Base-by-base conservation (phyloP, 768 basidiomycete genomes). In the Pleurotus salmoneostramineus region DNA sequence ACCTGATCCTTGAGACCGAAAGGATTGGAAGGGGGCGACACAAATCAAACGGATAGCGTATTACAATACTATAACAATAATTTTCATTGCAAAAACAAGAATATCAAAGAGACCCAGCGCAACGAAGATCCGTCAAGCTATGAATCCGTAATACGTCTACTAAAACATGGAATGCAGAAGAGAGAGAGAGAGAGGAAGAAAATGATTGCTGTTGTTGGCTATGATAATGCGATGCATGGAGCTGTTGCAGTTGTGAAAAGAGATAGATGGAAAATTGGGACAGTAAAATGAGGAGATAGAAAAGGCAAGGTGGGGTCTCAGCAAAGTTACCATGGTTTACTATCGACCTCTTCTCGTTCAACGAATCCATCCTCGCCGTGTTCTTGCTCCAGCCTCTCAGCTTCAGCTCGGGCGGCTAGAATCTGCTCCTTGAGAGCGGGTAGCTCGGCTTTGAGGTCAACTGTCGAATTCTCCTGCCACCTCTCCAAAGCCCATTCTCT, bases 401-500 rank as follows among this genome's bases (percentile, higher is more conserved):
- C 58, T 56, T 58, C 56, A 51, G 64, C 60, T 62, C 71, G 63
- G 46, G 69, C 70, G 5, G 68, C 68, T 52, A 79, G 78, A 62
- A 84, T 83, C 57, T 81, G 74, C 6, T 76, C 81, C 69, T 87
- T 88, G 36, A 91, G 65, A 34, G 71, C 72, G 2, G 81, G 77
- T 6, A 93, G 76, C 63, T 90, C 88, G 1, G 76, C 76, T 10
- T 70, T 64, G 45, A 93, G 73, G 34, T 83, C 76, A 14, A 91
- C 86, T 45, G 79, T 77, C 0, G 76, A 70, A 55, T 78, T 77
- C 67, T 91, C 87, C 3, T 73, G 65, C 91, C 91, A 95, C 33
- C 84, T 80, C 31, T 83, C 82, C 37, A 88, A 73, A 0, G 91
- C 93, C 96, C 96, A 98, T 47, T 87, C 81, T 33, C 89, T 82